phyloP scores from a whole-genome alignment of 108 stramenopile species.

The Epipyxis sp. region DNA sequence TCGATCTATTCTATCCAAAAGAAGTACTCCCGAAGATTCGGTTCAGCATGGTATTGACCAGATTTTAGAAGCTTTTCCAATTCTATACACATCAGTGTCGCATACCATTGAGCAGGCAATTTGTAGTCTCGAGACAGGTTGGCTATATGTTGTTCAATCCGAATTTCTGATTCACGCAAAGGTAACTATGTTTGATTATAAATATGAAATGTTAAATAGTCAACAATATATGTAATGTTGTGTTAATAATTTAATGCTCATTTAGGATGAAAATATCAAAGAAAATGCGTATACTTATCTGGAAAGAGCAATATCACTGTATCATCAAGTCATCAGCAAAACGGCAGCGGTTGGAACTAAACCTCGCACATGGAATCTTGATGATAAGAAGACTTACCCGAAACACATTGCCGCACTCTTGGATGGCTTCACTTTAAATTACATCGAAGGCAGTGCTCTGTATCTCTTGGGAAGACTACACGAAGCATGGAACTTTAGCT shows the following conservation, averaged over 20 bases:
- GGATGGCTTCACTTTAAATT: neutral
- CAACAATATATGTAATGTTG: no score
- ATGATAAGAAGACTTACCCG: neutral
- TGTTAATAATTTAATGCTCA: no score
- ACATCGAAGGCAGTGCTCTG: neutral
- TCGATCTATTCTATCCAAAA: neutral
- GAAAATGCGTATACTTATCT: neutral
- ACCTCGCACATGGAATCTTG: neutral
- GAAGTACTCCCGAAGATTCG: neutral
- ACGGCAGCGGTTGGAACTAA: neutral
- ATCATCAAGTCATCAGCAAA: neutral
- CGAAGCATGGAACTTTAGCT: neutral
- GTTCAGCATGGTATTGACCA: slow-evolving; percentile 8
- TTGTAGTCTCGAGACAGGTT: neutral
- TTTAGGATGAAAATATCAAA: neutral
- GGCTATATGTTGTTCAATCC: neutral
- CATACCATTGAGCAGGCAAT: neutral
- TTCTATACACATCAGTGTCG: neutral
- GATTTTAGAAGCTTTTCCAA: neutral
- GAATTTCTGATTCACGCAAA: neutral
- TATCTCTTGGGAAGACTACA: neutral
- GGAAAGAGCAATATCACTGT: neutral
- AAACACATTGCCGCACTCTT: neutral
- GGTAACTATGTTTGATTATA: no score
- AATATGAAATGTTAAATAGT: no score